phyloP scores from a whole-genome alignment of 345 rosid species.

The Salix arbutifolia region DNA sequence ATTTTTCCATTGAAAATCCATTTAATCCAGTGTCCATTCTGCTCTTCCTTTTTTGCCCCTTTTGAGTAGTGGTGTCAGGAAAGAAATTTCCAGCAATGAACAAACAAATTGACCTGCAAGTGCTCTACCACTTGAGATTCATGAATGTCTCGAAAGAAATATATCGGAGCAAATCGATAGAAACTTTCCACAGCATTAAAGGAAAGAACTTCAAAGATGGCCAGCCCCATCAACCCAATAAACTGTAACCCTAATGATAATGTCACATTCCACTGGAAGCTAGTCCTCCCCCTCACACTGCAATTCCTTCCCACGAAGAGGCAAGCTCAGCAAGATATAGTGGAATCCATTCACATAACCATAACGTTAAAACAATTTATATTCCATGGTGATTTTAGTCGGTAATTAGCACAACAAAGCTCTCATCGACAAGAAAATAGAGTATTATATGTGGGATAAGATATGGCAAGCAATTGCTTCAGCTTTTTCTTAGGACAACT shows the following conservation, averaged over 20 bases:
- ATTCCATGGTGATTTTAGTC: not conserved
- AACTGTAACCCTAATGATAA: not conserved
- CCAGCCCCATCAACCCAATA: not conserved
- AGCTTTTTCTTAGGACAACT: not conserved
- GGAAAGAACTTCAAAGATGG: not conserved
- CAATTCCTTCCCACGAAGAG: not conserved
- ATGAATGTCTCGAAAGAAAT: not conserved
- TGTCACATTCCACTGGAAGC: not conserved
- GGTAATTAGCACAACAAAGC: not conserved
- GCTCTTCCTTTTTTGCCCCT: not conserved
- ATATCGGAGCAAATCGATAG: not conserved
- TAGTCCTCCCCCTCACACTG: not conserved
- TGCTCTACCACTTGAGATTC: not conserved
- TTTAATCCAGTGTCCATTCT: no score
- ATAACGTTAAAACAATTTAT: not conserved
- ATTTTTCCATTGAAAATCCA: no score
- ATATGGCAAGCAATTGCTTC: not conserved
- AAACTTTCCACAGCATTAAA: not conserved
- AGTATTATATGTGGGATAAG: not conserved
- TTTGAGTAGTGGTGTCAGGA: not conserved
- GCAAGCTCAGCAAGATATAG: not conserved
- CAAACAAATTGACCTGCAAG: not conserved
- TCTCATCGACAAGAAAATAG: not conserved
- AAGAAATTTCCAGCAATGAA: not conserved
- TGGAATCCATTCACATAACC: conserved; percentile 6